Evolutionary conservation across 2,329 filamentous ascomycete species (phyloP).

Genomic region (Fusarium pseudocircinatum): DNA sequence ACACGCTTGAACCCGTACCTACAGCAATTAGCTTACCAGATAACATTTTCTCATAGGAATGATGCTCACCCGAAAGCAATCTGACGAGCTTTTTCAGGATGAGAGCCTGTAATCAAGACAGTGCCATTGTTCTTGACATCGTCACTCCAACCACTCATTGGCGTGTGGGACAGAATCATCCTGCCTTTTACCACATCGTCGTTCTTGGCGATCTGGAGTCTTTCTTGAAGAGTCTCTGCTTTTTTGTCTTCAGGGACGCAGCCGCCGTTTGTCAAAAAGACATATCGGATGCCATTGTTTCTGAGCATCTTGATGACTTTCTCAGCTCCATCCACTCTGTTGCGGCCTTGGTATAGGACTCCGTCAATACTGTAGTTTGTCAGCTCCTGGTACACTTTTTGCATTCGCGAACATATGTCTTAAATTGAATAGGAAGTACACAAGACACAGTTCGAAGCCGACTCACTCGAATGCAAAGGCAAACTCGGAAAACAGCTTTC

Average conservation of each 20-base stretch:
- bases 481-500: slow-evolving; percentile 46
- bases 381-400: background rate
- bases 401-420: background rate
- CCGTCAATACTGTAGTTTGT: slow-evolving; percentile 76
- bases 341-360: slow-evolving; percentile 86
- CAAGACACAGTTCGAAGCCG: background rate
- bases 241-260: slow-evolving; percentile 75
- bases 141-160: slow-evolving; percentile 70
- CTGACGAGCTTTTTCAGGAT: slow-evolving; percentile 71
- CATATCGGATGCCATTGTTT: slow-evolving; percentile 82
- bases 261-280: slow-evolving; percentile 95
- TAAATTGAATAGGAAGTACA: background rate
- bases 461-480: slow-evolving; percentile 53
- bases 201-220: slow-evolving; percentile 45
- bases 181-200: slow-evolving; percentile 49
- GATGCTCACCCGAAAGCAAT: slow-evolving; percentile 73
- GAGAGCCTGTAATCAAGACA: slow-evolving; percentile 78
- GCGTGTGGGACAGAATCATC: slow-evolving; percentile 86
- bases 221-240: slow-evolving; percentile 47
- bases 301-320: slow-evolving; percentile 79
- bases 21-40: background rate
- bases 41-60: too few species aligned
- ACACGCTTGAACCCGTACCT: slow-evolving; percentile 81
- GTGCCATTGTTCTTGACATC: slow-evolving; percentile 56
- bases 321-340: slow-evolving; percentile 80